phyloP scores from a whole-genome alignment of 495 filamentous ascomycete species.

The Oidiodendron maius region DNA sequence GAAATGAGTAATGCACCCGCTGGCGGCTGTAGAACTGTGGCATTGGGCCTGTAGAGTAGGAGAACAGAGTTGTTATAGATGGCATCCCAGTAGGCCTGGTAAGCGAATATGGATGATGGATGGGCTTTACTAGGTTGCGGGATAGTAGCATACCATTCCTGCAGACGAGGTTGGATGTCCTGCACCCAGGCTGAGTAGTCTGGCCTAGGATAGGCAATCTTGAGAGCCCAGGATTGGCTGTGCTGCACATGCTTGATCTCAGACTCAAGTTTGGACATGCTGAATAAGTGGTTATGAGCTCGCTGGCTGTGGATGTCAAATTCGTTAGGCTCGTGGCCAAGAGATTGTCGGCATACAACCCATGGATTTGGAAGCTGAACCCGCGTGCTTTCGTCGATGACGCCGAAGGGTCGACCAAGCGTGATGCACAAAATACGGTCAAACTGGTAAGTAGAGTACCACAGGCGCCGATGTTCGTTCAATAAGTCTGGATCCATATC shows the following conservation, averaged over 20 bases:
- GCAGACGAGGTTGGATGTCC: slow-evolving; percentile 22
- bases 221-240: slow-evolving; percentile 15
- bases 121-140: slow-evolving; percentile 18
- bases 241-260: slow-evolving; percentile 23
- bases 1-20: slow-evolving; percentile 18
- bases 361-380: slow-evolving; percentile 18
- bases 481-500: slow-evolving; percentile 6
- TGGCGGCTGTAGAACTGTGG: slow-evolving; percentile 14
- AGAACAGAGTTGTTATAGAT: slow-evolving; percentile 19
- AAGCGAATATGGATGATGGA: slow-evolving; percentile 20
- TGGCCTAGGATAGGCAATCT: slow-evolving; percentile 20
- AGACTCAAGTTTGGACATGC: slow-evolving; percentile 19
- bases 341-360: background rate
- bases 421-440: slow-evolving; percentile 23
- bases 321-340: slow-evolving; percentile 4
- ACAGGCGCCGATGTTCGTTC: slow-evolving; percentile 20
- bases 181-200: slow-evolving; percentile 21
- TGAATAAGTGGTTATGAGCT: slow-evolving; percentile 20
- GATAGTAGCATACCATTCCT: slow-evolving; percentile 20
- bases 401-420: slow-evolving; percentile 23
- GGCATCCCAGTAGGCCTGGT: slow-evolving; percentile 23
- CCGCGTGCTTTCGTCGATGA: slow-evolving; percentile 19
- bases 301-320: slow-evolving; percentile 19
- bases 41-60: slow-evolving; percentile 22
- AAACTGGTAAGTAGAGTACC: slow-evolving; percentile 22